phyloP scores from a whole-genome alignment of 768 basidiomycete genomes.

The Russula foetens region DNA sequence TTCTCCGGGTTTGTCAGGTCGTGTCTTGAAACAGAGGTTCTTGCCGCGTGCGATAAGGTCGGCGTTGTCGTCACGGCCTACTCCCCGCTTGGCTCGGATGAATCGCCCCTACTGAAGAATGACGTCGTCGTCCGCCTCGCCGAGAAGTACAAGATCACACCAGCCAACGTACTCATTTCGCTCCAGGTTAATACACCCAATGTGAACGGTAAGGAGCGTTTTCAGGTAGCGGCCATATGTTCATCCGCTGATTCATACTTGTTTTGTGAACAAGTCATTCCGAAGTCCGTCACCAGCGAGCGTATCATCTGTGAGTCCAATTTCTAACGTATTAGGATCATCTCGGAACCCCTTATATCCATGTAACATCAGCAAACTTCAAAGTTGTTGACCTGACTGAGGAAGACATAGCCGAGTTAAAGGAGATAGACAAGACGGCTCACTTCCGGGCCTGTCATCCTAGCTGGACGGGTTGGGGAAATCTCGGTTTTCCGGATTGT shows the following conservation, averaged over 20 bases:
- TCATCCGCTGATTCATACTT: neutral
- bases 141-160: conserved; percentile 45
- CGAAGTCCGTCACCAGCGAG: conserved; percentile 67
- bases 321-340: neutral
- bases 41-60: conserved; percentile 50
- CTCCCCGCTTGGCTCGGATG: conserved; percentile 68
- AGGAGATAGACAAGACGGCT: conserved; percentile 48
- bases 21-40: conserved; percentile 58
- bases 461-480: conserved; percentile 54
- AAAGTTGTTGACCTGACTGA: conserved; percentile 52
- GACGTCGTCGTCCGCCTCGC: conserved; percentile 54
- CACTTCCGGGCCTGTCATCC: conserved; percentile 63
- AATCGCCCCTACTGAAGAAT: conserved; percentile 58
- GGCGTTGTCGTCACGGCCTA: conserved; percentile 71
- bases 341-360: neutral
- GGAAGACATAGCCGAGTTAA: conserved; percentile 52
- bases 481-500: conserved; percentile 50
- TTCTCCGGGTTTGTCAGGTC: conserved; percentile 31
- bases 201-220: conserved; percentile 36
- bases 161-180: conserved; percentile 63
- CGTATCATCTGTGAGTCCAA: conserved; percentile 46
- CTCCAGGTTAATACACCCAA: conserved; percentile 62
- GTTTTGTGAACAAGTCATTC: conserved; percentile 41
- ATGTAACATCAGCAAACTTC: conserved; percentile 38
- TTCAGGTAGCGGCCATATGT: conserved; percentile 16